Evolutionary conservation across 2,329 filamentous ascomycete genomes (phyloP).

Genomic region (Penicillium crustosum): DNA sequence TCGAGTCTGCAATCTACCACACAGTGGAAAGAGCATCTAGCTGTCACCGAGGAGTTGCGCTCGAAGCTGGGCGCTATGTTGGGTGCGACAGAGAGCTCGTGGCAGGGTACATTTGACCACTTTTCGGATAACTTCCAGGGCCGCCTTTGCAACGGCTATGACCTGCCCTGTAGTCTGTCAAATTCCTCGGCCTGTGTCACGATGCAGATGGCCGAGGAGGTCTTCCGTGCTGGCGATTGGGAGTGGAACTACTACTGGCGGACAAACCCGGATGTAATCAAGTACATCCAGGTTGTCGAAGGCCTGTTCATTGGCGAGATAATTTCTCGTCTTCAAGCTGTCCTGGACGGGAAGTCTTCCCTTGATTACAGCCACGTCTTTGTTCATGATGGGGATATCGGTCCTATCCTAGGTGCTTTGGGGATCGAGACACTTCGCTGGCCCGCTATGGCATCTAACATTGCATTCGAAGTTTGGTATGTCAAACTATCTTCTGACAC

Average conservation of each 20-base stretch:
- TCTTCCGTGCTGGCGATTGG: constrained; percentile 45
- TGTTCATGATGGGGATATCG: constrained; percentile 42
- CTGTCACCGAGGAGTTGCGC: constrained; percentile 33
- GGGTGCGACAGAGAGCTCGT: constrained; percentile 29
- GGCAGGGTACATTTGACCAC: constrained; percentile 41
- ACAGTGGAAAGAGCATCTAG: constrained; percentile 39
- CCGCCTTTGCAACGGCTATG: constrained; percentile 43
- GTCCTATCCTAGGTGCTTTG: constrained; percentile 37
- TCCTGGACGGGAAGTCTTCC: constrained; percentile 22
- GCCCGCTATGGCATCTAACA: constrained; percentile 43
- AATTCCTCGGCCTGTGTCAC: constrained; percentile 36
- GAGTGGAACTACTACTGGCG: constrained; percentile 46
- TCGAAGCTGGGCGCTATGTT: constrained; percentile 34
- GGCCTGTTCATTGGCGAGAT: constrained; percentile 43
- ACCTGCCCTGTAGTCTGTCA: constrained; percentile 33
- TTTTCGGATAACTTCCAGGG: constrained; percentile 45
- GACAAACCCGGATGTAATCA: constrained; percentile 32
- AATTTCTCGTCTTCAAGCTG: constrained; percentile 31
- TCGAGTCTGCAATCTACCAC: constrained; percentile 28
- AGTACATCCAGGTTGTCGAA: constrained; percentile 40
- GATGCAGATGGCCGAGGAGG: constrained; percentile 33
- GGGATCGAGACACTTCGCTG: constrained; percentile 40
- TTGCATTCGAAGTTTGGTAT: constrained; percentile 43
- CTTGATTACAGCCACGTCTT: constrained; percentile 39
- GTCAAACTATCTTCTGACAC: not conserved